Conservation (phyloP, 2,329 filamentous ascomycete genomes). For the Aspergillus sp. region DNA sequence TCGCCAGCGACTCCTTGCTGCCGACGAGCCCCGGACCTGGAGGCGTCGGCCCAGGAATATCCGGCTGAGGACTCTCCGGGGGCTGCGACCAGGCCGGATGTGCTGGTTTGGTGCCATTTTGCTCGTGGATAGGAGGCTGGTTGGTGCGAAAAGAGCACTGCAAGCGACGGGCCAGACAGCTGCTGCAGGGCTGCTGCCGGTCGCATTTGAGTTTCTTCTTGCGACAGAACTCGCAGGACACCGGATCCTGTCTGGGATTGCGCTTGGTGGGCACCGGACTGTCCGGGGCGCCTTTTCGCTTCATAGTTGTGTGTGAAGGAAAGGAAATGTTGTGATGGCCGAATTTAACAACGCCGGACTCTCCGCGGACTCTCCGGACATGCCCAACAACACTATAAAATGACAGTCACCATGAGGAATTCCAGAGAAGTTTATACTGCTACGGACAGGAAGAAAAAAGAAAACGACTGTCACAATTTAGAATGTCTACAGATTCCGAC, state of each 20-base stretch:
- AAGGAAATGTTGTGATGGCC: neutral
- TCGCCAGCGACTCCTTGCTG: slow-evolving; percentile 22
- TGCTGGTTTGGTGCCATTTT: neutral
- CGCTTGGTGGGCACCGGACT: slow-evolving; percentile 15
- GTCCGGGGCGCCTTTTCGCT: slow-evolving; percentile 18
- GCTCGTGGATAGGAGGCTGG: neutral
- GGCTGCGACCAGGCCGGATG: too few relatives aligned
- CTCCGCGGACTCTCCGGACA: slow-evolving; percentile 18
- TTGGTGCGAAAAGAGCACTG: slow-evolving; percentile 19
- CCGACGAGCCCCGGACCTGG: neutral
- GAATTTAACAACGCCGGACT: slow-evolving; percentile 11
- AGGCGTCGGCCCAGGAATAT: neutral
- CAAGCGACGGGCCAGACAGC: slow-evolving; percentile 40
- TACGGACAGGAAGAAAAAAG: neutral
- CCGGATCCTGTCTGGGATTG: slow-evolving; percentile 34
- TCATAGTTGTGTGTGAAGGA: slow-evolving; percentile 18
- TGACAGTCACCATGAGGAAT: too few relatives aligned
- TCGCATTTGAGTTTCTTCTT: slow-evolving; percentile 55
- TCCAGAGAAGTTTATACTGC: too few relatives aligned
- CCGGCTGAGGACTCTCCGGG: neutral
- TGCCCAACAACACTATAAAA: too few relatives aligned
- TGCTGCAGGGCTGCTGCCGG: slow-evolving; percentile 51
- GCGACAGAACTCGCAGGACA: slow-evolving; percentile 42
- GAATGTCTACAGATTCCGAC: neutral
- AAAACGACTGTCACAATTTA: too few relatives aligned